These are phyloP conservation scores for Amaranthus cruentus DNA, from an alignment of 148 eudicot genomes.

Conservation along the genomic window DNA sequence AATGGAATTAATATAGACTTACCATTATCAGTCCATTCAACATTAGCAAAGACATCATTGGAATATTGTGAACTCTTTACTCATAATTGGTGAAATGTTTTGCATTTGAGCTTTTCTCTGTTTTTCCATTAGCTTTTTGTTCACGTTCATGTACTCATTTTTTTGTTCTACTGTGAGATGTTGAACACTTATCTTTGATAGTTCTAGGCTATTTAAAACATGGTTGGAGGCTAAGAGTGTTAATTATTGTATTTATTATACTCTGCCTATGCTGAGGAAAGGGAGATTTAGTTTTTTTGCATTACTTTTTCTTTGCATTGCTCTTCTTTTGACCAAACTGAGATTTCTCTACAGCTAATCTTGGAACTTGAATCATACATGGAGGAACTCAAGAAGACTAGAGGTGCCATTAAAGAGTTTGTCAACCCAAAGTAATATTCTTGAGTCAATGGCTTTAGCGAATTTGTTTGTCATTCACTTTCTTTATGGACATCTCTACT, in stretches of 20 bases:
- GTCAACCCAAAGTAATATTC: constrained; percentile 86
- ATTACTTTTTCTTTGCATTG: background rate
- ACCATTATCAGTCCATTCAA: background rate
- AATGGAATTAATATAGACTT: background rate
- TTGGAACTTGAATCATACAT: constrained; percentile 83
- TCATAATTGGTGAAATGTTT: background rate
- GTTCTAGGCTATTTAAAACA: background rate
- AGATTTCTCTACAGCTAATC: constrained; percentile 57
- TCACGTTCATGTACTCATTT: background rate
- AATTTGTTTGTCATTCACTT: background rate
- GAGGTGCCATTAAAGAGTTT: constrained; percentile 93
- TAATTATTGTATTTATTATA: background rate
- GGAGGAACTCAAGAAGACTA: constrained; percentile 83
- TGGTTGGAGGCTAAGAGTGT: background rate
- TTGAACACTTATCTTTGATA: background rate
- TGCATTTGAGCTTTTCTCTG: background rate
- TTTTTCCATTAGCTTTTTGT: background rate
- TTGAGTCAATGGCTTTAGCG: background rate
- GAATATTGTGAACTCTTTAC: background rate
- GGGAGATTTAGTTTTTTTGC: background rate
- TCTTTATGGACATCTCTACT: background rate
- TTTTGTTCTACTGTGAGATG: background rate
- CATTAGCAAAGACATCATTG: background rate
- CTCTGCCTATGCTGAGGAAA: too few species aligned
- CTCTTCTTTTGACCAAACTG: constrained; percentile 8